These are phyloP conservation scores for Colletotrichum noveboracense DNA, from an alignment of 2,329 filamentous ascomycete species.

Conservation along the genomic window DNA sequence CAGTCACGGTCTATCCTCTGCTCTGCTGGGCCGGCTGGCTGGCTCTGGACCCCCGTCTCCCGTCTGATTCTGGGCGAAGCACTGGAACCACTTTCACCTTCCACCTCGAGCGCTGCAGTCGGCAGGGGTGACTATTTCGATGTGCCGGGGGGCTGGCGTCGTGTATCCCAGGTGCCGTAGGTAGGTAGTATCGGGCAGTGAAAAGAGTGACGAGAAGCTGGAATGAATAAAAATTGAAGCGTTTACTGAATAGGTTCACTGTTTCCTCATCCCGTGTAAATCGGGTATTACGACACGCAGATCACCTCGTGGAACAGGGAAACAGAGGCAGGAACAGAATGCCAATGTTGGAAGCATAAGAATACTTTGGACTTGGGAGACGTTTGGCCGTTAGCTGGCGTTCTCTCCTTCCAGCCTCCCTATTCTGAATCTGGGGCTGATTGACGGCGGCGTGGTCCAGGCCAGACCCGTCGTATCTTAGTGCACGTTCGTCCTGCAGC, in stretches of 20 bases:
- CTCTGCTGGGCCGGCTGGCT: neutral
- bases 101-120: neutral
- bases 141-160: neutral
- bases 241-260: neutral
- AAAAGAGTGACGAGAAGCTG: neutral
- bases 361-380: neutral
- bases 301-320: neutral
- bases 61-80: neutral
- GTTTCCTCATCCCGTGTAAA: neutral
- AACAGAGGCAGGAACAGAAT: neutral
- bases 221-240: neutral
- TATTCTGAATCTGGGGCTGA: neutral
- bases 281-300: neutral
- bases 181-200: neutral
- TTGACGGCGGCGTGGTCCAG: conserved; percentile 4
- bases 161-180: neutral
- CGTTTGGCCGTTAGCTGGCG: neutral
- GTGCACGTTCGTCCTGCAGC: conserved; percentile 11
- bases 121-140: neutral
- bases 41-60: neutral
- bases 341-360: neutral
- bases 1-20: neutral
- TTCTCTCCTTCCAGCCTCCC: conserved; percentile 5
- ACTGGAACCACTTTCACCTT: conserved; percentile 7
- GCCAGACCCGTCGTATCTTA: neutral